Conservation (phyloP, 257 asterid genomes). For the Nicotiana knightiana region DNA sequence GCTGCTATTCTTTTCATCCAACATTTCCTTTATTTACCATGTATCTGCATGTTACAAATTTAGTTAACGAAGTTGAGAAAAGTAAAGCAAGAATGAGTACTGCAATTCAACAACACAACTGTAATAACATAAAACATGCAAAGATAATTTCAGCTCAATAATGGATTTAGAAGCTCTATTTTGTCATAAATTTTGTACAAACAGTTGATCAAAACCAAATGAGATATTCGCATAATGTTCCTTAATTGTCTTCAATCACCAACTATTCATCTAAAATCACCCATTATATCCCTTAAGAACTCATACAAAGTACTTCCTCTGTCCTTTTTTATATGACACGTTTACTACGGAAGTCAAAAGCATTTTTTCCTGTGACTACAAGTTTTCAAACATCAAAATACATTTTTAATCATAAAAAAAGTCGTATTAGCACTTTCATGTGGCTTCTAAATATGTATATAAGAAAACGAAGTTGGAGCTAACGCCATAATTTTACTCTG, state of each 20-base stretch:
- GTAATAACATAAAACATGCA: not conserved
- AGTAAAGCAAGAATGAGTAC: not conserved
- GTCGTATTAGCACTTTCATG: not conserved
- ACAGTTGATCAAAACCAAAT: not conserved
- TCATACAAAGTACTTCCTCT: not conserved
- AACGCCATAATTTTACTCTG: not conserved
- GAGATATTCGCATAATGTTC: not conserved
- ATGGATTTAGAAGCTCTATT: not conserved
- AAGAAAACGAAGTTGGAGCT: not conserved
- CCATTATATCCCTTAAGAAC: not conserved
- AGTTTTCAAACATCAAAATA: not conserved
- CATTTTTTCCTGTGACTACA: not conserved
- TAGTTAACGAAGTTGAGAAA: not conserved
- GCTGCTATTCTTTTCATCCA: not conserved
- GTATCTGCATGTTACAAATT: not conserved
- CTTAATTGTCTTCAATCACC: not conserved
- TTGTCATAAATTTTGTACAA: not conserved
- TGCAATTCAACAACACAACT: not conserved
- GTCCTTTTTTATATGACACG: not conserved
- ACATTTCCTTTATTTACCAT: not conserved
- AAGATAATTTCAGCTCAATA: not conserved
- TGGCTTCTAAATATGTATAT: not conserved
- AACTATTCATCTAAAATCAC: not conserved
- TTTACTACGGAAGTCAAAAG: not conserved
- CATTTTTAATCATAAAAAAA: not conserved